A percentile compares a stretch with the other conserved stretches of the same genome.
Conservation (phyloP, 2,329 filamentous ascomycete genomes). For the Pezizomycotina sp. region DNA sequence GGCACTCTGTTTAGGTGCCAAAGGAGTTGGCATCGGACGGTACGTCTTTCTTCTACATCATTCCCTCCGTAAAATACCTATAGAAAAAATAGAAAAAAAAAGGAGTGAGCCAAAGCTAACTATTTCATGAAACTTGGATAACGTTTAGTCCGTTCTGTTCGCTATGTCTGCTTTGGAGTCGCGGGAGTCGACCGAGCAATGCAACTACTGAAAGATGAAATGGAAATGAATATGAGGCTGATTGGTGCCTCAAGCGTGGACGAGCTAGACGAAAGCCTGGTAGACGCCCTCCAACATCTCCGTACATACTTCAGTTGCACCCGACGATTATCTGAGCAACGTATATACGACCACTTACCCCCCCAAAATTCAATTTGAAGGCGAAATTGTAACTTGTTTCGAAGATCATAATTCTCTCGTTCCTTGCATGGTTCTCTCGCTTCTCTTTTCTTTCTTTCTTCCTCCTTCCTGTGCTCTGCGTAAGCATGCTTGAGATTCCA, state of each 20-base stretch:
- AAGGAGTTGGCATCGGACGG: constrained; percentile 83
- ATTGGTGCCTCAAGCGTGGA: constrained; percentile 62
- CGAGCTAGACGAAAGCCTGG: constrained; percentile 61
- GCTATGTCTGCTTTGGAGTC: constrained; percentile 81
- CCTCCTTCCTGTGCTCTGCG: too few relatives aligned
- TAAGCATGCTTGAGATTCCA: too few relatives aligned
- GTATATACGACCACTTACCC: constrained; percentile 4
- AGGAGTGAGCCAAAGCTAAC: too few relatives aligned
- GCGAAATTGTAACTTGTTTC: constrained; percentile 37
- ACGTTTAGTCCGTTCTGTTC: constrained; percentile 89
- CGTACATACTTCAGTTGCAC: constrained; percentile 35
- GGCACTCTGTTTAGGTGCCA: constrained; percentile 79
- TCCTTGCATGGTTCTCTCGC: too few relatives aligned
- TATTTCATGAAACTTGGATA: too few relatives aligned
- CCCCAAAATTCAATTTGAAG: constrained; percentile 31
- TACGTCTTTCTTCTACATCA: too few relatives aligned
- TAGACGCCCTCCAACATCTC: constrained; percentile 57
- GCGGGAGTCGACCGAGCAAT: constrained; percentile 81
- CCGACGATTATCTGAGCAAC: background rate
- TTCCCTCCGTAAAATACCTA: too few relatives aligned
- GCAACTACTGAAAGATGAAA: constrained; percentile 83
- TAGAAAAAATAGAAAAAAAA: too few relatives aligned
- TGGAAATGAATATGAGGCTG: constrained; percentile 97
- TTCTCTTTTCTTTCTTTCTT: too few relatives aligned
- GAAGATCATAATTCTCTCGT: too few relatives aligned